Evolutionary conservation across 129 eudicot genomes (phyloP).

Genomic region (Cynara cardunculus): DNA sequence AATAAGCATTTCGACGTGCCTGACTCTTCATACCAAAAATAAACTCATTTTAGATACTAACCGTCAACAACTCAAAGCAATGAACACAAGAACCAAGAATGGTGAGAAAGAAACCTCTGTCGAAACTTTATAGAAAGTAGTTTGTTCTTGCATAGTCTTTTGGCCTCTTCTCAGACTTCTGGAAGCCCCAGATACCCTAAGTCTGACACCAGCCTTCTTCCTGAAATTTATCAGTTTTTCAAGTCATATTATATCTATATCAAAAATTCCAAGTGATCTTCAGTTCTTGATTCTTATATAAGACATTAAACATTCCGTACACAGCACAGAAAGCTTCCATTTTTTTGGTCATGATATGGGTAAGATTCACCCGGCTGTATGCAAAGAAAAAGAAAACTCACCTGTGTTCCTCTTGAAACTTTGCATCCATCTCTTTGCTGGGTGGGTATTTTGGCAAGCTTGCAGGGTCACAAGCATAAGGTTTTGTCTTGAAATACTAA

Average conservation of each 20-base stretch:
- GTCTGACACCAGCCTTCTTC: slow-evolving; percentile 42
- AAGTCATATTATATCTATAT: not conserved
- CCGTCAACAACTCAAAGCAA: not conserved
- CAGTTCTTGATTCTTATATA: not conserved
- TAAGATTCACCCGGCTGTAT: not conserved
- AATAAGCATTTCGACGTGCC: slow-evolving; percentile 28
- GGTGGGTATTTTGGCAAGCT: slow-evolving; percentile 88
- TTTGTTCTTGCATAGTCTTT: slow-evolving; percentile 44
- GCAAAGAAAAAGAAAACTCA: slow-evolving; percentile 12
- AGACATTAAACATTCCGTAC: not conserved
- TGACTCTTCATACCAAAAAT: slow-evolving; percentile 12
- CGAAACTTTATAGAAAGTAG: slow-evolving; percentile 35
- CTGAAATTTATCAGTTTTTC: slow-evolving; percentile 38
- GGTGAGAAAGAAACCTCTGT: slow-evolving; percentile 39
- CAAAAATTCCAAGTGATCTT: not conserved
- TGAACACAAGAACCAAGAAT: not conserved
- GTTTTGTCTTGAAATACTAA: slow-evolving; percentile 67
- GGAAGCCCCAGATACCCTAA: slow-evolving; percentile 34
- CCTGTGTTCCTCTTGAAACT: slow-evolving; percentile 69
- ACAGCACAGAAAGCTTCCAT: not conserved
- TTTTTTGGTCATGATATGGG: not conserved
- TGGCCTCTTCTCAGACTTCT: slow-evolving; percentile 44
- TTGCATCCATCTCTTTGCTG: slow-evolving; percentile 84
- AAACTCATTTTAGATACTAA: slow-evolving; percentile 4
- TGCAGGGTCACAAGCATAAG: slow-evolving; percentile 79